These are phyloP conservation scores for Balakata baccata DNA, from an alignment of 345 rosid species.

Conservation along the genomic window DNA sequence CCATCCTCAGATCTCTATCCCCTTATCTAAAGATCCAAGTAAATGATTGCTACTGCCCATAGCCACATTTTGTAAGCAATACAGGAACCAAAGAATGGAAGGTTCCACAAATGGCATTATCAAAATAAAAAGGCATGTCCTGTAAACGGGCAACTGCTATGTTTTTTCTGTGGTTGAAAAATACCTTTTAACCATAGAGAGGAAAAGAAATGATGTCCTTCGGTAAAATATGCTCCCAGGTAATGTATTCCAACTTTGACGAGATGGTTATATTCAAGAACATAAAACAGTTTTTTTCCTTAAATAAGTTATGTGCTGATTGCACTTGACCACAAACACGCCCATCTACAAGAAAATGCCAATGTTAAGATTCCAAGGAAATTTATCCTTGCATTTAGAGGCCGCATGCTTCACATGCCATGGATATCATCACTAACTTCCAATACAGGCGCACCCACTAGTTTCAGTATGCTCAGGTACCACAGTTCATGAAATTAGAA, in stretches of 20 bases:
- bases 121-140: conserved; percentile 7
- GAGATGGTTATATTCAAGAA: not conserved
- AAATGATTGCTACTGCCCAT: not conserved
- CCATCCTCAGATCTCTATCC: not conserved
- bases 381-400: no score
- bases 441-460: not conserved
- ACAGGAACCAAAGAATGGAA: not conserved
- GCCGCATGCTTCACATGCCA: conserved; percentile 2
- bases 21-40: not conserved
- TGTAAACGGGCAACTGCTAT: not conserved
- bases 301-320: not conserved
- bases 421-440: not conserved
- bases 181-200: not conserved
- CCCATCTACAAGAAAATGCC: not conserved
- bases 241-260: conserved; percentile 2
- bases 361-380: not conserved
- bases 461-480: not conserved
- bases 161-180: not conserved
- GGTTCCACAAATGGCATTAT: not conserved
- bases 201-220: not conserved
- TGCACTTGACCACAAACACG: conserved; percentile 1
- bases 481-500: not conserved
- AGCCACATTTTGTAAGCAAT: not conserved
- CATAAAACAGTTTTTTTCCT: conserved; percentile 2
- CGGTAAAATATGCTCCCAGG: not conserved